A percentile compares a stretch with the other conserved stretches of the same genome.
These are phyloP conservation scores for Wickerhamiella azymoides DNA, from an alignment of 805 yeast species.

Conservation along the genomic window DNA sequence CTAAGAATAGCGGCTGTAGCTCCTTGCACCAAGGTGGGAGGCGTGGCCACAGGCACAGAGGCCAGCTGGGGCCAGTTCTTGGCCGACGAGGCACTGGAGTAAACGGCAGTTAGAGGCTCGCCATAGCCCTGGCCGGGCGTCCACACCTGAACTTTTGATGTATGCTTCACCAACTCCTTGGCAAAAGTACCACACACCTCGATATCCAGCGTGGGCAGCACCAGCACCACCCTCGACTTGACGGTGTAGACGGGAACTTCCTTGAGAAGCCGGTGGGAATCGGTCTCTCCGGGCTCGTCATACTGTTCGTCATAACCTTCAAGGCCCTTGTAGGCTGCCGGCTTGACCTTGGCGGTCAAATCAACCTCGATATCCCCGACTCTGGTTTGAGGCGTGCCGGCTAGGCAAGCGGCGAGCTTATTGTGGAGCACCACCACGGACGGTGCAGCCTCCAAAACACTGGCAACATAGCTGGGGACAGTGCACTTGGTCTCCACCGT, in stretches of 20 bases:
- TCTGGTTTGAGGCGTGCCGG: not conserved
- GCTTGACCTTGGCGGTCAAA: not conserved
- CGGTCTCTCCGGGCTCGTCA: conserved; percentile 3
- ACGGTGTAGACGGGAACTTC: not conserved
- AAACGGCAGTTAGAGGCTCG: not conserved
- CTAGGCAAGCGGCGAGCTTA: not conserved
- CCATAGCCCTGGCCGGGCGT: conserved; percentile 5
- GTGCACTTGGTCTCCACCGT: not conserved
- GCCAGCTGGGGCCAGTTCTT: not conserved
- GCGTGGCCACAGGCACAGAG: conserved; percentile 16
- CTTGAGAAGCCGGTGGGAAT: not conserved
- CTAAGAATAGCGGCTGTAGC: conserved; percentile 23
- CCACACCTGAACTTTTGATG: not conserved
- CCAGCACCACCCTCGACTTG: not conserved
- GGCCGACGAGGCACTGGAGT: not conserved
- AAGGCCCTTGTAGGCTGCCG: not conserved
- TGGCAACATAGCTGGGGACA: conserved; percentile 12
- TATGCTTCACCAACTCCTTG: not conserved
- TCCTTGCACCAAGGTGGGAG: conserved; percentile 24
- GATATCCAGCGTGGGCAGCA: not conserved
- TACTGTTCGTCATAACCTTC: conserved; percentile 1
- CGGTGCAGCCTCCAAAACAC: conserved; percentile 6
- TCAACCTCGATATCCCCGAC: not conserved
- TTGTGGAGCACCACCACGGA: not conserved
- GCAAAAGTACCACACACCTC: conserved; percentile 5